phyloP scores from a whole-genome alignment of 2,329 filamentous ascomycete genomes.

The Lecanicillium sp. region DNA sequence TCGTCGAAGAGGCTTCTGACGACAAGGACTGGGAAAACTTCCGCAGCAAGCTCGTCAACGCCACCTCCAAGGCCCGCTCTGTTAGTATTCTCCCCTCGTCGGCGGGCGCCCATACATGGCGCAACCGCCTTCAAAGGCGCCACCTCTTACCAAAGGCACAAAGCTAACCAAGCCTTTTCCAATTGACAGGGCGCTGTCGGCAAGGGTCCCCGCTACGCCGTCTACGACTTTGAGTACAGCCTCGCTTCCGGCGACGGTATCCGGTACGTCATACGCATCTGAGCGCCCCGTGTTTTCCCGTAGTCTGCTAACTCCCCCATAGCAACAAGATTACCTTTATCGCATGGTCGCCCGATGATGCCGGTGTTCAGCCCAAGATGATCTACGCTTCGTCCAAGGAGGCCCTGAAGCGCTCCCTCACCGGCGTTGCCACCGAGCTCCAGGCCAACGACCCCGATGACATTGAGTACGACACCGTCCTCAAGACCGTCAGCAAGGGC shows the following conservation, averaged over 20 bases:
- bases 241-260: constrained; percentile 64
- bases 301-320: constrained; percentile 13
- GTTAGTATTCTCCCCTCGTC: constrained; percentile 36
- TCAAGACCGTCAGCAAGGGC: constrained; percentile 60
- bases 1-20: constrained; percentile 65
- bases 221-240: constrained; percentile 78
- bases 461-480: constrained; percentile 67
- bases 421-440: constrained; percentile 66
- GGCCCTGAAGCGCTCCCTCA: constrained; percentile 71
- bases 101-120: too few relatives aligned
- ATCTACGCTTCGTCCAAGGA: constrained; percentile 86
- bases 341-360: constrained; percentile 76
- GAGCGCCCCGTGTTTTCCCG: neutral
- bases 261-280: constrained; percentile 40
- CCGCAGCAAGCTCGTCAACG: constrained; percentile 67
- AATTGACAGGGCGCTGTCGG: constrained; percentile 41
- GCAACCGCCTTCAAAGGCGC: too few relatives aligned
- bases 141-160: too few relatives aligned
- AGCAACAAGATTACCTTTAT: constrained; percentile 77
- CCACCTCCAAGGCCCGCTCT: constrained; percentile 63
- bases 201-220: constrained; percentile 72
- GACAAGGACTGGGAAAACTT: constrained; percentile 64
- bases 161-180: neutral
- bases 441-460: constrained; percentile 81
- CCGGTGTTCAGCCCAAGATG: constrained; percentile 78